Evolutionary conservation across 1,139 yeast genomes (phyloP), one percentile per base, ranked within the genome.

Genomic region (Yamadazyma epiphylla): DNA sequence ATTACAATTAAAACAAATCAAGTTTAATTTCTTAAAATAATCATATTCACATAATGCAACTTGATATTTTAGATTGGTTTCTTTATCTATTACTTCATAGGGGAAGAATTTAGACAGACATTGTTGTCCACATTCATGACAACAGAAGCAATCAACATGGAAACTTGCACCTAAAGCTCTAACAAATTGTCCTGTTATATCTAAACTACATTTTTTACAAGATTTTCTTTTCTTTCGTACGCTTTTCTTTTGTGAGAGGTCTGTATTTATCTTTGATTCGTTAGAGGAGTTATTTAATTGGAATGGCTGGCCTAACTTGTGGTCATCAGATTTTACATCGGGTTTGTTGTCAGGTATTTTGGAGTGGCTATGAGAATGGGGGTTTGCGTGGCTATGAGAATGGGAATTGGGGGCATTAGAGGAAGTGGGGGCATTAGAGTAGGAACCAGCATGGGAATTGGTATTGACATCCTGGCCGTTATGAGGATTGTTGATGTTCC

Each of bases 31-130:
- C 46, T 78, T 79, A 64, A 91, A 91, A 53, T 89, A 91, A 58
- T 94, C 95, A 45, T 78, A 84, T 56, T 94, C 98, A 59, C 98
- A 94, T 19, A 94, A 67, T 1, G 96, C 87, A 4, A 86, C 80
- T 39, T 79, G 77, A 5, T 45, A 41, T 6, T 50, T 48, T 3
- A 43, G 39, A 2, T 58, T 60, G 9, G 62, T 60, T 11, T 57
- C 55, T 2, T 60, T 58, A 28, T 60, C 63, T 12, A 57, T 55
- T 2, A 61, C 44, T 35, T 71, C 77, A 38, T 54, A 71, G 0
- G 88, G 84, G 56, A 81, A 81, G 49, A 81, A 81, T 47, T 80
- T 81, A 15, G 81, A 64, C 2, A 86, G 79, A 45, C 96, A 85
- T 37, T 77, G 82, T 15, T 68, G 67, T 3, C 80, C 80, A 60